Conservation (phyloP, 495 filamentous ascomycete species). For the Neurospora sp. region DNA sequence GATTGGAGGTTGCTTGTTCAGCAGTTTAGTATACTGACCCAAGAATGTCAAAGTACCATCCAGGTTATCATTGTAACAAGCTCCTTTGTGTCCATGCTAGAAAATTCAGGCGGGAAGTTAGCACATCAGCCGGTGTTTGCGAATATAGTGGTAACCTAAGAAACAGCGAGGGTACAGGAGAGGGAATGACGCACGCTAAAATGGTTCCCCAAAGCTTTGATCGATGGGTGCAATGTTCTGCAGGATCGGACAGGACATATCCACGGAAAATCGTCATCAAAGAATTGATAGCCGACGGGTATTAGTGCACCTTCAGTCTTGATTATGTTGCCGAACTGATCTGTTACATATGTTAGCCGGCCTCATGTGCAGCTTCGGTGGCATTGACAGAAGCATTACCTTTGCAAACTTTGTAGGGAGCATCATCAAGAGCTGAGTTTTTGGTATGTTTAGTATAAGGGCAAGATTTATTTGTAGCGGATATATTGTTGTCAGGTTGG, state of each 20-base stretch:
- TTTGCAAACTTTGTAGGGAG: constrained; percentile 1
- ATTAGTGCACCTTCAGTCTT: constrained; percentile 16
- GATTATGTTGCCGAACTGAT: neutral
- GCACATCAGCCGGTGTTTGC: neutral
- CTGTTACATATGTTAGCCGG: neutral
- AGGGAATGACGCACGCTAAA: constrained; percentile 13
- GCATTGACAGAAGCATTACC: neutral
- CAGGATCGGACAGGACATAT: constrained; percentile 23
- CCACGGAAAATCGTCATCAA: constrained; percentile 13
- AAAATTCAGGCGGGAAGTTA: neutral
- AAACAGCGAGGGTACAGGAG: too few species aligned
- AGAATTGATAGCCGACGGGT: constrained; percentile 14
- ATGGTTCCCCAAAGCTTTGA: constrained; percentile 15
- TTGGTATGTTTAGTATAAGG: neutral
- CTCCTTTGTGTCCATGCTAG: constrained; percentile 9
- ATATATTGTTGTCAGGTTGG: neutral
- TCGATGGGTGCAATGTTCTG: constrained; percentile 7
- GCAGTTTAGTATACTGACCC: constrained; percentile 5
- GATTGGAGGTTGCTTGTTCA: constrained; percentile 2
- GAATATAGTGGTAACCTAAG: neutral
- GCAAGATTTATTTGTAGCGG: neutral
- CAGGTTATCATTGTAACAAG: constrained; percentile 15
- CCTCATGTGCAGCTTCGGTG: neutral
- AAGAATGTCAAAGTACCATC: constrained; percentile 18
- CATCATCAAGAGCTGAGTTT: constrained; percentile 1